A percentile compares a stretch with the other conserved stretches of the same genome.
phyloP scores from a whole-genome alignment of 2,329 filamentous ascomycete species.

The Fusarium nisikadoi region DNA sequence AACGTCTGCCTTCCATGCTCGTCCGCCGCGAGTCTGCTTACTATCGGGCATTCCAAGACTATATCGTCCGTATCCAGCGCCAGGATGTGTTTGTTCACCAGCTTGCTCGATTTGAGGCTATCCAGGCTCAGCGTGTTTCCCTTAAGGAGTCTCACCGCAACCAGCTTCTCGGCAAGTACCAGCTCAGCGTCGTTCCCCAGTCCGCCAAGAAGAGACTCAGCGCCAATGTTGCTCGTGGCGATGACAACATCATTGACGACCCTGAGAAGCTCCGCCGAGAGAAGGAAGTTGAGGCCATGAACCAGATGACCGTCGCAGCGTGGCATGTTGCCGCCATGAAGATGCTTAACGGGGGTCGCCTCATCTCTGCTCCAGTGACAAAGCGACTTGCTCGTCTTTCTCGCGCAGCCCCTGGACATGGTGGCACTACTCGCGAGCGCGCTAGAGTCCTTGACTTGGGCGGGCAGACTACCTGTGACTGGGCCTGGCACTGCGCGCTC shows the following conservation, averaged over 20 bases:
- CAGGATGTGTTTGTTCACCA: constrained; percentile 87
- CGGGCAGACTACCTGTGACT: constrained; percentile 86
- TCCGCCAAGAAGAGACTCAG: constrained; percentile 77
- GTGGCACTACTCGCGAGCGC: constrained; percentile 61
- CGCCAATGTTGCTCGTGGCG: constrained; percentile 78
- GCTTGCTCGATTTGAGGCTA: constrained; percentile 84
- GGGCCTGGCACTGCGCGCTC: constrained; percentile 93
- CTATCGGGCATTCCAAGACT: constrained; percentile 85
- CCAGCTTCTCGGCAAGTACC: constrained; percentile 86
- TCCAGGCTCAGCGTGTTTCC: constrained; percentile 84
- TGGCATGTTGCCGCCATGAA: constrained; percentile 72
- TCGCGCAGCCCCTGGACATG: constrained; percentile 56
- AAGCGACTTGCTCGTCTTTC: constrained; percentile 69
- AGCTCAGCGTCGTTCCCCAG: constrained; percentile 75
- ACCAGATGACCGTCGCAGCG: constrained; percentile 71
- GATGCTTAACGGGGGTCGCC: constrained; percentile 70
- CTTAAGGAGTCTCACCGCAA: constrained; percentile 78
- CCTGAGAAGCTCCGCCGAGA: constrained; percentile 73
- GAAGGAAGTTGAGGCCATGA: constrained; percentile 82
- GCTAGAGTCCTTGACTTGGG: constrained; percentile 85
- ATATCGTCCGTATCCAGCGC: constrained; percentile 71
- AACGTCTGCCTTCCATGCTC: constrained; percentile 63
- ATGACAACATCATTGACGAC: constrained; percentile 71
- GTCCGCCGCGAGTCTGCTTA: constrained; percentile 78
- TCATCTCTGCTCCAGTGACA: constrained; percentile 72